Evolutionary conservation across 1,284 basidiomycete genomes (phyloP).

Genomic region (Fomitopsis betulina): DNA sequence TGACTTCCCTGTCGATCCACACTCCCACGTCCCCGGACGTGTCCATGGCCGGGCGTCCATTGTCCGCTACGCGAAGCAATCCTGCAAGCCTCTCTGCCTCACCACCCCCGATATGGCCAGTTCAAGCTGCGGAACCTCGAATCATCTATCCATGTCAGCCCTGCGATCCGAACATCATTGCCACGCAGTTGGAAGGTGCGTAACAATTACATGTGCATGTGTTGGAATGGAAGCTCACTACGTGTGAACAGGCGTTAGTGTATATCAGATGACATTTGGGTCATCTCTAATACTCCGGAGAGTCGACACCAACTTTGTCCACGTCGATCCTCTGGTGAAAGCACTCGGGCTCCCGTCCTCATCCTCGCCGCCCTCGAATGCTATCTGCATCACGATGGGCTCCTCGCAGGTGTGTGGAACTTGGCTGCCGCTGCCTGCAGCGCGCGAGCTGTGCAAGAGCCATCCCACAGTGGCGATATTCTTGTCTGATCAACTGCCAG

Average conservation of each 20-base stretch:
- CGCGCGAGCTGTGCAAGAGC: constrained; percentile 44
- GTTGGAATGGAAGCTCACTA: constrained; percentile 5
- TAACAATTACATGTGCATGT: constrained; percentile 5
- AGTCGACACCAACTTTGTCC: constrained; percentile 71
- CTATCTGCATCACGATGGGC: constrained; percentile 40
- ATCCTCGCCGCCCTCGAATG: constrained; percentile 28
- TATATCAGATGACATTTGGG: constrained; percentile 62
- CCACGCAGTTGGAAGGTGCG: constrained; percentile 64
- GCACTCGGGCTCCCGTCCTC: constrained; percentile 35
- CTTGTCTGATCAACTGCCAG: constrained; percentile 53
- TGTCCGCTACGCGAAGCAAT: not conserved
- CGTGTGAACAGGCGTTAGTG: constrained; percentile 49
- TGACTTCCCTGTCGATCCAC: constrained; percentile 18
- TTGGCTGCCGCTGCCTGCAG: constrained; percentile 61
- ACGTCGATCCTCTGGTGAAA: constrained; percentile 54
- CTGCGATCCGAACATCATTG: constrained; percentile 53
- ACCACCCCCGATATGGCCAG: not conserved
- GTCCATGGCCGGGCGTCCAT: not conserved
- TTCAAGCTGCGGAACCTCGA: constrained; percentile 20
- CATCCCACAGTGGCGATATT: constrained; percentile 46
- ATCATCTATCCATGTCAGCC: constrained; percentile 58
- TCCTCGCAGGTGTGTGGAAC: constrained; percentile 49
- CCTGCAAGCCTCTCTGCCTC: not conserved
- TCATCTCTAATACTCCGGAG: constrained; percentile 52
- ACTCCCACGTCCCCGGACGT: constrained; percentile 8